Evolutionary conservation across 495 filamentous ascomycete genomes (phyloP), one percentile per base, ranked within the genome.

Genomic region (Terfezia boudieri): DNA sequence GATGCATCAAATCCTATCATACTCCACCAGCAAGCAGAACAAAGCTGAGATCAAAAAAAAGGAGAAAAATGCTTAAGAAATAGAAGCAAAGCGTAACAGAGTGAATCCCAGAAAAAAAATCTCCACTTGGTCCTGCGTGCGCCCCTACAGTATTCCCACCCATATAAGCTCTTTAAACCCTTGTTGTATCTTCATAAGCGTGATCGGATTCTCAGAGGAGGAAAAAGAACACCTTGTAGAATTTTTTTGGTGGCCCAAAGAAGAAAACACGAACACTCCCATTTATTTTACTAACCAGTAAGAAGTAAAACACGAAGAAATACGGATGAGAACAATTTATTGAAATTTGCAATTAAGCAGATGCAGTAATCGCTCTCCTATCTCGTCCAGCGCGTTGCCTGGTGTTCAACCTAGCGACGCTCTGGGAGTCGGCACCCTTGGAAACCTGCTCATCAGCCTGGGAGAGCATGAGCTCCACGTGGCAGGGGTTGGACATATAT

Each of bases 401-500:
- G 55, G 84, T 82, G 75, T 69, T 84, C 64, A 98, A 73, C 64
- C 78, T 80, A 57, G 67, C 64, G 50, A 69, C 62, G 61, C 76
- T 71, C 53, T 74, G 75, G 61, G 78, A 74, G 43, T 74, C 68
- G 60, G 79, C 75, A 41, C 76, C 78, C 77, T 95, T 95, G 72
- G 86, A 77, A 58, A 94, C 81, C 59, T 82, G 76, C 76, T 99
- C 90, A 66, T 86, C 79, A 55, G 76, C 84, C 76, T 99, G 92
- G 66, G 92, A 94, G 61, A 99, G 80, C 81, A 99, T 96, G 57
- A 96, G 74, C 76, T 99, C 90, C 73, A 99, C 90, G 77, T 99
- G 90, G 81, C 87, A 99, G 58, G 90, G 90, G 78, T 94, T 92
- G 55, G 86, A 94, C 92, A 96, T 95, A 78, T 95, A 95, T 55